phyloP scores from a whole-genome alignment of 805 yeast species.

The Wickerhamiella kurtzmanii region DNA sequence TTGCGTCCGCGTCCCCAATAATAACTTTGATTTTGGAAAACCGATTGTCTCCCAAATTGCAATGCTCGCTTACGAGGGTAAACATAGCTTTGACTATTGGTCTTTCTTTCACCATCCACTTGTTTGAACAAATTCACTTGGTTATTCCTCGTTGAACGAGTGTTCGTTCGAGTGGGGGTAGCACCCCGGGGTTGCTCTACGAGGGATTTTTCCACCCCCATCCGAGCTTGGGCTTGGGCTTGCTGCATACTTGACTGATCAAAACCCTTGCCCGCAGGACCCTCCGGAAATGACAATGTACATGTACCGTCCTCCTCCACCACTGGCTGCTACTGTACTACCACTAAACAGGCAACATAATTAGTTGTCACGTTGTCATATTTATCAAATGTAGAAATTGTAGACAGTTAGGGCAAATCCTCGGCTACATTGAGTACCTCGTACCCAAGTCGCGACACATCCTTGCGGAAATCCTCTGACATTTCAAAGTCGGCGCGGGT shows the following conservation, averaged over 20 bases:
- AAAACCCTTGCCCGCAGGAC: too few relatives aligned
- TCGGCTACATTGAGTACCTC: neutral
- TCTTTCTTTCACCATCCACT: neutral
- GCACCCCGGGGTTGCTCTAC: neutral
- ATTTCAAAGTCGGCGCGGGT: neutral
- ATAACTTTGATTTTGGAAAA: too few relatives aligned
- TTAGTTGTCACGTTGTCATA: too few relatives aligned
- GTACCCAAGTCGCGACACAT: neutral
- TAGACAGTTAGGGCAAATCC: neutral
- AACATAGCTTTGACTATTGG: too few relatives aligned
- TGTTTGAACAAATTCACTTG: neutral
- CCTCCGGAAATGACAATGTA: too few relatives aligned
- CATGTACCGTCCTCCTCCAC: too few relatives aligned
- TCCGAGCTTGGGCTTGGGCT: neutral
- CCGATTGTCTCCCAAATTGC: too few relatives aligned
- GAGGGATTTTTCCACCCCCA: neutral
- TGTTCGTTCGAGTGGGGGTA: neutral
- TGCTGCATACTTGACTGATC: too few relatives aligned
- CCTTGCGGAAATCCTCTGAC: neutral
- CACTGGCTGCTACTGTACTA: too few relatives aligned
- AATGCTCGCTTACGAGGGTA: too few relatives aligned
- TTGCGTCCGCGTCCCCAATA: too few relatives aligned
- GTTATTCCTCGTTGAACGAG: neutral
- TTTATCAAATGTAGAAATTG: neutral
- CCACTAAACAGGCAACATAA: too few relatives aligned